These are phyloP conservation scores for Aspergillus ibericus DNA, from an alignment of 2,329 filamentous ascomycete species.

Conservation along the genomic window DNA sequence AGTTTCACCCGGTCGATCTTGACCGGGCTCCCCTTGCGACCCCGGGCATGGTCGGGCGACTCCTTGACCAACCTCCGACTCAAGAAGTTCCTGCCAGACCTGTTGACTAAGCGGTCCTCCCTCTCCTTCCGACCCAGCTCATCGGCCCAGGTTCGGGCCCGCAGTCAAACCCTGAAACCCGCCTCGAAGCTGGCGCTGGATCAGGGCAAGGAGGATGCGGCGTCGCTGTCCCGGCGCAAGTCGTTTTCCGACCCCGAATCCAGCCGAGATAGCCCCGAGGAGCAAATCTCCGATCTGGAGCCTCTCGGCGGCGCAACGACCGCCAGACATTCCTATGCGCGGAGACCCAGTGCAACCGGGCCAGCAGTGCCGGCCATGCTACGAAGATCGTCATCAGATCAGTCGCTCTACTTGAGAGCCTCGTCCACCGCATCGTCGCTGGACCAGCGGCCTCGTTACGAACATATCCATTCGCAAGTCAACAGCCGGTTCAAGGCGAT, in stretches of 20 bases:
- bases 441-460: constrained; percentile 79
- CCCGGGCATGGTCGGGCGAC: constrained; percentile 40
- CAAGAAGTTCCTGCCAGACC: constrained; percentile 39
- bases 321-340: constrained; percentile 35
- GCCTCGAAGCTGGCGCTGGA: constrained; percentile 20
- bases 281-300: constrained; percentile 35
- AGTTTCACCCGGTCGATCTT: constrained; percentile 38
- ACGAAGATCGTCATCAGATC: constrained; percentile 69
- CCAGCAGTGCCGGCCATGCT: constrained; percentile 40
- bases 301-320: constrained; percentile 27
- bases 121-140: constrained; percentile 30
- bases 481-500: constrained; percentile 90
- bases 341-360: constrained; percentile 28
- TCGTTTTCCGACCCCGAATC: constrained; percentile 19
- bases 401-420: constrained; percentile 70
- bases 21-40: constrained; percentile 33
- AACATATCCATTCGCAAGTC: constrained; percentile 77
- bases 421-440: constrained; percentile 78
- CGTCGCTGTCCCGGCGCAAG: constrained; percentile 10
- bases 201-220: constrained; percentile 8
- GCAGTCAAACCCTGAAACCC: constrained; percentile 29
- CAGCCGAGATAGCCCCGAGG: constrained; percentile 28
- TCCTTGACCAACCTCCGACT: constrained; percentile 25
- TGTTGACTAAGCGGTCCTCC: constrained; percentile 33
- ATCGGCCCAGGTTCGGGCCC: constrained; percentile 25